Conservation (phyloP, 2,329 filamentous ascomycete species). For the Rutstroemia sp. region DNA sequence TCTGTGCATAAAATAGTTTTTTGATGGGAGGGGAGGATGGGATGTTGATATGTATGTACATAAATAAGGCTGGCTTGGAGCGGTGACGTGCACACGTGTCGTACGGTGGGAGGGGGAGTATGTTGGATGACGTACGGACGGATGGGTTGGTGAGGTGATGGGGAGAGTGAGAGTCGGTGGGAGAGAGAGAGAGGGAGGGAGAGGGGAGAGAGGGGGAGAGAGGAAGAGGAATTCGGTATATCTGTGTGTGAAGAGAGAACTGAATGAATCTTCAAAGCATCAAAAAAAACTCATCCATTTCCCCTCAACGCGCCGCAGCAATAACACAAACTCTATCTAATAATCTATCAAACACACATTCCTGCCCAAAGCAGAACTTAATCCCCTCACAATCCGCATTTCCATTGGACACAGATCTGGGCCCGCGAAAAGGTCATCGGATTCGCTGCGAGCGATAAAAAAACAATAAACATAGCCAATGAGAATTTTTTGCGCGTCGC, state of each 20-base stretch:
- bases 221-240: too few species aligned
- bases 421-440: neutral
- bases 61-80: slow-evolving; percentile 1
- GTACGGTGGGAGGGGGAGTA: slow-evolving; percentile 7
- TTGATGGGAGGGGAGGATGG: too few species aligned
- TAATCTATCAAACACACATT: neutral
- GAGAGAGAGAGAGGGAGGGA: too few species aligned
- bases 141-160: too few species aligned
- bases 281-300: too few species aligned
- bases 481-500: too few species aligned
- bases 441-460: neutral
- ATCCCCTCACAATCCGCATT: neutral
- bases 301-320: too few species aligned
- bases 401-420: neutral
- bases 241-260: too few species aligned
- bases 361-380: neutral
- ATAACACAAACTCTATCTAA: too few species aligned
- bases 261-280: too few species aligned
- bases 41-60: slow-evolving; percentile 1
- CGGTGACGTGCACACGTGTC: slow-evolving; percentile 9
- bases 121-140: neutral
- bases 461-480: neutral
- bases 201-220: too few species aligned
- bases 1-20: neutral
- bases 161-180: too few species aligned